Conservation (phyloP, 208 protist genomes). For the Zelonia costaricensis region DNA sequence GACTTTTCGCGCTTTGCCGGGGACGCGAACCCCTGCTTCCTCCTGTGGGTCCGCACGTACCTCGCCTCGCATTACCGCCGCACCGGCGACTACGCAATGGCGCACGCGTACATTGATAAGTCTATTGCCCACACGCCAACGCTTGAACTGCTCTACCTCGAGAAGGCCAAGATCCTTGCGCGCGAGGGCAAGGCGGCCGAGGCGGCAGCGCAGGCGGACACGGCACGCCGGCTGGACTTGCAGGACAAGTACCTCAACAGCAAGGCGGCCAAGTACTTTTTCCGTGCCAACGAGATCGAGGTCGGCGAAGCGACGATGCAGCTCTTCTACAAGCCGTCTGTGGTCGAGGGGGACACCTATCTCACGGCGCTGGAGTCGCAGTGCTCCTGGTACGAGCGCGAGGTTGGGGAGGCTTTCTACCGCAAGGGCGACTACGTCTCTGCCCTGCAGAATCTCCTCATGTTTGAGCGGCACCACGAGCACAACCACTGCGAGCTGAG, state of each 20-base stretch:
- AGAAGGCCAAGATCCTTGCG: conserved; percentile 89
- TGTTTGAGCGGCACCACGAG: conserved; percentile 92
- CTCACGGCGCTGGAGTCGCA: conserved; percentile 93
- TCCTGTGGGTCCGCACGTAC: conserved; percentile 91
- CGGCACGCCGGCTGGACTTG: conserved; percentile 93
- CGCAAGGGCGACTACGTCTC: conserved; percentile 81
- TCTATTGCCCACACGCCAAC: conserved; percentile 97
- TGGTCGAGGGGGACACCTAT: conserved; percentile 62
- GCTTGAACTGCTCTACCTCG: conserved; percentile 91
- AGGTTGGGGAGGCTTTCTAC: conserved; percentile 88
- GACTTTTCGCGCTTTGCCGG: conserved; percentile 71
- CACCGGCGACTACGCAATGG: conserved; percentile 53
- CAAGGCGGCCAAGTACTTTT: conserved; percentile 92
- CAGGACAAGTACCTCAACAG: conserved; percentile 97
- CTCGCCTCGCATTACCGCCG: conserved; percentile 91
- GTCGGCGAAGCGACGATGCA: conserved; percentile 87
- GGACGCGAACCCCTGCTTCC: conserved; percentile 63
- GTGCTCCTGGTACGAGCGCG: conserved; percentile 96
- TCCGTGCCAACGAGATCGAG: conserved; percentile 83
- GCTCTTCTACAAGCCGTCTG: conserved; percentile 85
- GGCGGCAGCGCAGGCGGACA: conserved; percentile 83
- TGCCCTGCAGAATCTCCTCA: conserved; percentile 91
- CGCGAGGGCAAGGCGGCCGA: conserved; percentile 73
- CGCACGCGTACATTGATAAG: conserved; percentile 83
- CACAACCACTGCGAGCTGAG: conserved; percentile 95